Conservation (phyloP, 768 basidiomycete genomes). For the Gelatoporia subvermispora region DNA sequence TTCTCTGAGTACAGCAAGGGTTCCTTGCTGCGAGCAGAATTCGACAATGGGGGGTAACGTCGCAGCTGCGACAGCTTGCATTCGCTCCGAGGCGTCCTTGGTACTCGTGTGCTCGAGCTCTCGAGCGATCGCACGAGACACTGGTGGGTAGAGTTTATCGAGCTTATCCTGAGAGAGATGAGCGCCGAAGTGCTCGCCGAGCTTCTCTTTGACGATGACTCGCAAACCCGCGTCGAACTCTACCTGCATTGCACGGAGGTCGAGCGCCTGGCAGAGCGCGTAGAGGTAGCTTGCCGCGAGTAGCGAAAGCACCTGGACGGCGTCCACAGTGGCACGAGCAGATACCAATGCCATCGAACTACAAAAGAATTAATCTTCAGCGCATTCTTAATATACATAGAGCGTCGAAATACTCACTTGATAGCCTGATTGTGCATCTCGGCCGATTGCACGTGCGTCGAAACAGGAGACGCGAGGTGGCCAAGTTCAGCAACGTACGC, state of each 20-base stretch:
- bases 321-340: conserved; percentile 69
- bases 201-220: conserved; percentile 45
- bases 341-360: conserved; percentile 84
- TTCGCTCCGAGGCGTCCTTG: conserved; percentile 68
- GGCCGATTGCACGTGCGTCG: conserved; percentile 78
- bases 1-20: conserved; percentile 16
- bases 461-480: conserved; percentile 78
- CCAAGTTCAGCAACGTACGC: conserved; percentile 81
- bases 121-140: conserved; percentile 41
- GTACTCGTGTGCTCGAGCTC: conserved; percentile 61
- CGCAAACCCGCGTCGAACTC: conserved; percentile 54
- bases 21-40: conserved; percentile 31
- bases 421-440: conserved; percentile 93
- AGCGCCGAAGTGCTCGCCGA: conserved; percentile 39
- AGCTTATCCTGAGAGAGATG: conserved; percentile 32
- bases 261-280: conserved; percentile 75
- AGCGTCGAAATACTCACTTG: conserved; percentile 48
- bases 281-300: conserved; percentile 74
- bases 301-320: conserved; percentile 72
- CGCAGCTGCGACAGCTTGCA: conserved; percentile 65
- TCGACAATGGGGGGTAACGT: conserved; percentile 61
- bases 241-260: conserved; percentile 68
- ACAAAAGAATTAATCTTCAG: conserved; percentile 15
- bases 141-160: conserved; percentile 27
- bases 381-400: background rate